Evolutionary conservation across 352 stramenopile species (phyloP), one percentile per base, ranked within the genome.

Genomic region (Phytophthora multivora): DNA sequence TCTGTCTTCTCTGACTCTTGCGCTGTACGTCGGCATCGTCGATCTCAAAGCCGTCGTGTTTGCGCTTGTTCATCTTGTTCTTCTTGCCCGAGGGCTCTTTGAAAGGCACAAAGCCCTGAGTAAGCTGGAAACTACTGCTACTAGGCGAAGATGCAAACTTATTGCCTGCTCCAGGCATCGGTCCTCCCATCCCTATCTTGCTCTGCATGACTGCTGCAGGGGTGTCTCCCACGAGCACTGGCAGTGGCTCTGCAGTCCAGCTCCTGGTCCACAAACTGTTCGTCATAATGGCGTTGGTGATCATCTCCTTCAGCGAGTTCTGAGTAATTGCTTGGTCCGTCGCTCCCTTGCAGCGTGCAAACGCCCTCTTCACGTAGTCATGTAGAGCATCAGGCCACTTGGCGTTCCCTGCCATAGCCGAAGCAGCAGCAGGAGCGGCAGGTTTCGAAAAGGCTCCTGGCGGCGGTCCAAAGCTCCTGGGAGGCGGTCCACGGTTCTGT

Each of bases 201-300:
- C 30, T 42, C 56, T 69, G 67, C 62, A 77, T 75, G 9, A 25
- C 47, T 38, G 47, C 54, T 48, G 46, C 39, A 12, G 55, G 56
- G 2, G 48, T 69, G 57, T 92, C 81, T 6, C 78, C 76, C 11
- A 90, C 76, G 16, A 94, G 69, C 31, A 80, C 77, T 15, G 87
- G 88, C 52, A 96, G 56, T 2, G 85, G 79, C 65, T 95, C 84
- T 10, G 66, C 79, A 18, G 65, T 49, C 88, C 88, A 96, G 70
- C 95, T 94, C 56, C 83, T 88, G 12, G 86, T 93, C 86, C 86
- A 95, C 39, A 96, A 59, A 46, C 79, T 81, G 59, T 91, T 95
- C 9, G 72, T 80, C 73, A 86, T 92, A 40, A 95, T 93, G 41
- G 88, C 85, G 42, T 87, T 88, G 4, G 86, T 91, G 54, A 96